These are phyloP conservation scores for Tricholoma hemisulphureum DNA, from an alignment of 768 basidiomycete species.

Conservation along the genomic window DNA sequence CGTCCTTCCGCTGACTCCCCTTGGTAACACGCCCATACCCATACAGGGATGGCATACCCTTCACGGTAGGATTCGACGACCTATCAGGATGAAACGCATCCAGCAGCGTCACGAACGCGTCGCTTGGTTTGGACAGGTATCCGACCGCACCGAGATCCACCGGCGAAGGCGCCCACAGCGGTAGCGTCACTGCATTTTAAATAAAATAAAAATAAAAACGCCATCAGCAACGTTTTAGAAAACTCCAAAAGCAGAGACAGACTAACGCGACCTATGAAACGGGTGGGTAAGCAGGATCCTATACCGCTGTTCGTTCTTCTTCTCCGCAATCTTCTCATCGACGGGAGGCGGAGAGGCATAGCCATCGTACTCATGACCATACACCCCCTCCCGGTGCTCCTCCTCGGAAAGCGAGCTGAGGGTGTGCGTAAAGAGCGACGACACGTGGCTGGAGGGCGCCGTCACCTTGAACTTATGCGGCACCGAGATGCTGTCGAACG, in stretches of 20 bases:
- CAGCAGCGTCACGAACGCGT: conserved; percentile 69
- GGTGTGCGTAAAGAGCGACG: conserved; percentile 31
- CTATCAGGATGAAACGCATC: conserved; percentile 60
- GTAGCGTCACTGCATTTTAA: conserved; percentile 56
- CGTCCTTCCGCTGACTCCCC: conserved; percentile 52
- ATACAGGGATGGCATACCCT: conserved; percentile 54
- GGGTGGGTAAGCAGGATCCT: conserved; percentile 63
- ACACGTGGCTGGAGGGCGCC: conserved; percentile 26
- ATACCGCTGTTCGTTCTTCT: conserved; percentile 65
- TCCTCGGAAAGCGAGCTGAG: conserved; percentile 25
- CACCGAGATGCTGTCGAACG: neutral
- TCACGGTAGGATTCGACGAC: conserved; percentile 41
- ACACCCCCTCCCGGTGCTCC: conserved; percentile 17
- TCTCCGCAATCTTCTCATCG: conserved; percentile 39
- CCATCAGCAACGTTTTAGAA: neutral
- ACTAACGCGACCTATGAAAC: conserved; percentile 67
- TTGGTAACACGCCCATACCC: conserved; percentile 61
- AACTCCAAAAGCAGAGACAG: neutral
- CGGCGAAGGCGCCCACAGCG: conserved; percentile 67
- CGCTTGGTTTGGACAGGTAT: conserved; percentile 64
- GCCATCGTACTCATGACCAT: conserved; percentile 38
- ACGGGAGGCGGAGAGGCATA: conserved; percentile 39
- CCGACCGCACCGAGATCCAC: conserved; percentile 74
- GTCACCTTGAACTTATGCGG: neutral
- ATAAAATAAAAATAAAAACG: neutral